Conservation (phyloP, 2,329 filamentous ascomycete genomes). For the Orbilia blumenaviensis region DNA sequence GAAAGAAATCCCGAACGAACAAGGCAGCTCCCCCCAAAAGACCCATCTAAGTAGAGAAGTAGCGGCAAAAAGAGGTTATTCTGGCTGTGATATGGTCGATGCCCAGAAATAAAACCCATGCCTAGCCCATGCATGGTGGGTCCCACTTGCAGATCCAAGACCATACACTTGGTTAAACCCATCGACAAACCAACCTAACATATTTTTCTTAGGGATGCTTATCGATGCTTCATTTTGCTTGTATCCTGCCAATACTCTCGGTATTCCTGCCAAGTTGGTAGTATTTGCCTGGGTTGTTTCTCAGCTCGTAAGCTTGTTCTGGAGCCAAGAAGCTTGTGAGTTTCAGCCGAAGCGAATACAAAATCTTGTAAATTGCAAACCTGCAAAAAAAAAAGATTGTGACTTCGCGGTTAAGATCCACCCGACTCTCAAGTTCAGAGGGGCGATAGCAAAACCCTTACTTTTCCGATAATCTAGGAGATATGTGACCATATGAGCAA, state of each 20-base stretch:
- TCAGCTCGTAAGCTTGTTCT: constrained; percentile 21
- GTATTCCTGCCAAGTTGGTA: constrained; percentile 37
- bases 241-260: constrained; percentile 28
- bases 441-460: background rate
- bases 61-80: constrained; percentile 41
- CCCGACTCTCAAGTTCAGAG: background rate
- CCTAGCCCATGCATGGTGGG: constrained; percentile 16
- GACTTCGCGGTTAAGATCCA: background rate
- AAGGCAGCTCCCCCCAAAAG: background rate
- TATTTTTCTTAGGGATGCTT: constrained; percentile 18
- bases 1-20: background rate
- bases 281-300: constrained; percentile 3
- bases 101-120: constrained; percentile 47
- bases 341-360: constrained; percentile 16
- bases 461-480: constrained; percentile 20
- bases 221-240: constrained; percentile 48
- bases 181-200: constrained; percentile 14
- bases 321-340: constrained; percentile 26
- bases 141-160: constrained; percentile 43
- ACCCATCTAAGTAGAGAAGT: background rate
- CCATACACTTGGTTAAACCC: constrained; percentile 15
- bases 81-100: constrained; percentile 26
- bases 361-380: background rate
- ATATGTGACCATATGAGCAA: constrained; percentile 24
- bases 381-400: too few relatives aligned